phyloP scores from a whole-genome alignment of 2,329 filamentous ascomycete species.

The Aureobasidium lini region DNA sequence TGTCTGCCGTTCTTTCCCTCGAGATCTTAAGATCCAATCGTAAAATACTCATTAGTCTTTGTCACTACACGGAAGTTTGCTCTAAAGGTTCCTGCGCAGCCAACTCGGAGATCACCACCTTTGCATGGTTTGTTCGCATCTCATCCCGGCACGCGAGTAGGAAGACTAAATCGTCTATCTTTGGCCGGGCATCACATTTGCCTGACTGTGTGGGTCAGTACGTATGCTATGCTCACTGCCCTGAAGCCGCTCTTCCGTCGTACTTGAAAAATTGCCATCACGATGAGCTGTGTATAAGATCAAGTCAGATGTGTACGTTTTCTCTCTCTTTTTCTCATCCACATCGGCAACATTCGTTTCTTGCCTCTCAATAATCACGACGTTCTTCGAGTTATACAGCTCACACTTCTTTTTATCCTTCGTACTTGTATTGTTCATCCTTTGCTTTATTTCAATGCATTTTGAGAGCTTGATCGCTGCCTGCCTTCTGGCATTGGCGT shows the following conservation, averaged over 20 bases:
- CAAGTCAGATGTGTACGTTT: not conserved
- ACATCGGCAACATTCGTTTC: not conserved
- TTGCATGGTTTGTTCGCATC: not conserved
- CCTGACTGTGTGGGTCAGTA: not conserved
- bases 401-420: not conserved
- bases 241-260: not conserved
- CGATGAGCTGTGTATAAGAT: not conserved
- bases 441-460: not conserved
- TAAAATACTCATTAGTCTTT: not conserved
- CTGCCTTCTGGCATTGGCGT: constrained; percentile 13
- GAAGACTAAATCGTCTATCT: not conserved
- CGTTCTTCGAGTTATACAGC: not conserved
- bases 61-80: not conserved
- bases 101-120: not conserved
- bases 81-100: not conserved
- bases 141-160: not conserved
- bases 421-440: not conserved
- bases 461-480: constrained; percentile 2
- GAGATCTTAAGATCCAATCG: not conserved
- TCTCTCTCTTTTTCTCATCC: not conserved
- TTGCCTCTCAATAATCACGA: not conserved
- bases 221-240: not conserved
- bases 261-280: not conserved
- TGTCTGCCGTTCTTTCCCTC: not conserved
- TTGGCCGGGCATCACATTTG: not conserved